A percentile compares a stretch with the other conserved stretches of the same genome.
Conservation (phyloP, 2,329 filamentous ascomycete species). For the Alternaria tenuissima region DNA sequence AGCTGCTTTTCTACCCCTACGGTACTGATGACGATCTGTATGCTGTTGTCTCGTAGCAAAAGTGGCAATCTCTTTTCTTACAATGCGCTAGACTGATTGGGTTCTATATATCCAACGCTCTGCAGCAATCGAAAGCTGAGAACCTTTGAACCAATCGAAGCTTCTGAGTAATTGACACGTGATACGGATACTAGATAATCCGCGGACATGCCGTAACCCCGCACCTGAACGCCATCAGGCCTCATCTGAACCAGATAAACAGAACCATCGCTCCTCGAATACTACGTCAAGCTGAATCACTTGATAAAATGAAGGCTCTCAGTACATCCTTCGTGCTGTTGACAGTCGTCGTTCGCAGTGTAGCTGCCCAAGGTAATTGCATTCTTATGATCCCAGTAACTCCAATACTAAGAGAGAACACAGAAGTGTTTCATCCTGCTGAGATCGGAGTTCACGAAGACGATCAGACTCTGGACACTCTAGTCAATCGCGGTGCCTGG, state of each 20-base stretch:
- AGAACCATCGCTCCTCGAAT: background rate
- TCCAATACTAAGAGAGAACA: background rate
- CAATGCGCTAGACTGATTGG: rapidly evolving
- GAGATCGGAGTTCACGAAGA: background rate
- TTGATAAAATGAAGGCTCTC: background rate
- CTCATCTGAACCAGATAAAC: background rate
- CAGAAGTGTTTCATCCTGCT: background rate
- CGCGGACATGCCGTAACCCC: no score
- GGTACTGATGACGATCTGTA: no score
- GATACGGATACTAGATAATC: background rate
- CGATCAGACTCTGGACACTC: background rate
- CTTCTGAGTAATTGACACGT: no score
- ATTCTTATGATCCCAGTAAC: rapidly evolving
- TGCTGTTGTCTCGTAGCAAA: no score
- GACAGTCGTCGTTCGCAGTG: background rate
- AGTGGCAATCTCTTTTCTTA: no score
- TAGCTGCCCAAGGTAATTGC: background rate
- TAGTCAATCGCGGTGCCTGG: background rate
- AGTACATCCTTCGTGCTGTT: background rate
- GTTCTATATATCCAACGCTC: no score
- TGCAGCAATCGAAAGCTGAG: no score
- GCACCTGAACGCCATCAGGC: background rate
- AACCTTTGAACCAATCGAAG: no score
- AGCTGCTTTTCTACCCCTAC: no score
- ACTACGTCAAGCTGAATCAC: background rate